phyloP scores from a whole-genome alignment of 306 rosid genomes.

The Pterocarpus macrocarpus region DNA sequence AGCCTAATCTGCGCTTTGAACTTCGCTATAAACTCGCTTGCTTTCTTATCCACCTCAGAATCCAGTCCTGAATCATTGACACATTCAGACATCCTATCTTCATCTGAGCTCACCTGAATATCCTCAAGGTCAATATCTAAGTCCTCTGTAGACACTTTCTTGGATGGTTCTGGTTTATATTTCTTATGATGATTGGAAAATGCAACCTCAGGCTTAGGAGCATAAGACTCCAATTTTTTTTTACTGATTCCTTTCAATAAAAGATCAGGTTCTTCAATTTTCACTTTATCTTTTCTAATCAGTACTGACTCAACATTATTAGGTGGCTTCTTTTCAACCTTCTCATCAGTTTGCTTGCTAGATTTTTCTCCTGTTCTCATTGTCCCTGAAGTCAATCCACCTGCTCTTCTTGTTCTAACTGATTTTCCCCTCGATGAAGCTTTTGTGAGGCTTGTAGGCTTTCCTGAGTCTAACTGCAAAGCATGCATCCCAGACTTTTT shows the following conservation, averaged over 20 bases:
- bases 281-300: conserved; percentile 58
- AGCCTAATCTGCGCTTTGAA: conserved; percentile 92
- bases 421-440: conserved; percentile 74
- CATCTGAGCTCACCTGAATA: conserved; percentile 58
- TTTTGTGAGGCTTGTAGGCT: conserved; percentile 52
- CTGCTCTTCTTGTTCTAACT: conserved; percentile 79
- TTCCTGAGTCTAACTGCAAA: conserved; percentile 52
- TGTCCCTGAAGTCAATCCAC: conserved; percentile 51
- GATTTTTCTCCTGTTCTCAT: conserved; percentile 49
- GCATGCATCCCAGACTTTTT: conserved; percentile 48
- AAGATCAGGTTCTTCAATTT: conserved; percentile 52
- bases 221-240: conserved; percentile 47
- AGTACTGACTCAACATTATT: conserved; percentile 45
- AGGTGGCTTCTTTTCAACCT: conserved; percentile 48
- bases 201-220: conserved; percentile 48
- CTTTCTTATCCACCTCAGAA: conserved; percentile 96
- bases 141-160: conserved; percentile 52
- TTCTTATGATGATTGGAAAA: conserved; percentile 42
- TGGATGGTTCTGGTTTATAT: conserved; percentile 51
- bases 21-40: conserved; percentile 92
- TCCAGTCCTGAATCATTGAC: conserved; percentile 63
- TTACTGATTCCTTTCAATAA: conserved; percentile 39
- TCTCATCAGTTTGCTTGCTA: conserved; percentile 55
- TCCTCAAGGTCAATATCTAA: conserved; percentile 52
- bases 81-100: conserved; percentile 51